These are phyloP conservation scores for Tetradesmus lagerheimii DNA, from an alignment of 139 green algal genomes.

Conservation along the genomic window DNA sequence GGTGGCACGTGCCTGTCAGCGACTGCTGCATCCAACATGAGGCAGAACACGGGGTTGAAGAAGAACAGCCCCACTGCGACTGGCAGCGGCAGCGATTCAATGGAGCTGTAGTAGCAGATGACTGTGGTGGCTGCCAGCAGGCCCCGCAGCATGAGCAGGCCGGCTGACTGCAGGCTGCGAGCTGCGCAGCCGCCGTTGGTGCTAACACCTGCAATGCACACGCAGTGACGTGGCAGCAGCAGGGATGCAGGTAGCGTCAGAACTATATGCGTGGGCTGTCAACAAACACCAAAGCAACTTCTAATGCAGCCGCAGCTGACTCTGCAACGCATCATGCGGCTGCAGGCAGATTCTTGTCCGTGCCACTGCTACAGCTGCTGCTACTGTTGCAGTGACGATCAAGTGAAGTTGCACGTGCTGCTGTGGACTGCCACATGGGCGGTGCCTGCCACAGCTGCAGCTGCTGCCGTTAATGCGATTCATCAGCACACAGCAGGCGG, in stretches of 20 bases:
- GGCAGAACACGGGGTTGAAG: constrained; percentile 15
- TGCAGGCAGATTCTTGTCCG: too few species aligned
- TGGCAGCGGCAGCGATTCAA: constrained; percentile 26
- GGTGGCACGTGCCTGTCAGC: not conserved
- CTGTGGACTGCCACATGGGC: too few species aligned
- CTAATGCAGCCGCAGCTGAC: too few species aligned
- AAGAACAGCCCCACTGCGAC: constrained; percentile 34
- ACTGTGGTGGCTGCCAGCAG: constrained; percentile 19
- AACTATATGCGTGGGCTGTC: too few species aligned
- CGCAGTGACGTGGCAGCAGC: not conserved
- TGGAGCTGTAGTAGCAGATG: constrained; percentile 13
- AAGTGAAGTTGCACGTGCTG: too few species aligned
- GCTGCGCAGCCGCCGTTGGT: not conserved
- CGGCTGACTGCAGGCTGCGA: not conserved
- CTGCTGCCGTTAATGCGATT: not conserved
- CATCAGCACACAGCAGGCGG: not conserved
- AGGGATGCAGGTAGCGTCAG: too few species aligned
- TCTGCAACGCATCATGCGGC: too few species aligned
- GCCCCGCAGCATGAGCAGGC: constrained; percentile 26
- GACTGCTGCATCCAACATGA: constrained; percentile 7
- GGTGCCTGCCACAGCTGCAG: too few species aligned
- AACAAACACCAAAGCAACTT: too few species aligned
- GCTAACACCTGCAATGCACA: not conserved
- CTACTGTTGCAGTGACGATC: too few species aligned
- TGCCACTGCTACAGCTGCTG: too few species aligned